Evolutionary conservation across 495 filamentous ascomycete genomes (phyloP), one percentile per base, ranked within the genome.

Genomic region (Talaromyces borbonicus): DNA sequence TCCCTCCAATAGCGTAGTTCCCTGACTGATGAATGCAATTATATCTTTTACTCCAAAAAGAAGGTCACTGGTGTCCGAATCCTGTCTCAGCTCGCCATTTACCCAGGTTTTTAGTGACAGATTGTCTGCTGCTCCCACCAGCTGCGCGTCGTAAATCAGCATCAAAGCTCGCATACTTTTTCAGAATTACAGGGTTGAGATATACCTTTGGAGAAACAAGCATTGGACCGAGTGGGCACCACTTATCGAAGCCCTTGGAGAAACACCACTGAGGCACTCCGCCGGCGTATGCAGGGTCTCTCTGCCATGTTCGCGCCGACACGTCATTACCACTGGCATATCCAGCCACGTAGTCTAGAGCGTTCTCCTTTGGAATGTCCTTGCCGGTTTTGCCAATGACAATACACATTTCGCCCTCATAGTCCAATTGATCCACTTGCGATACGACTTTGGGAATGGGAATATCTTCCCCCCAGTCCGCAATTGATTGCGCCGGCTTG

Each of bases 231-330:
- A 72, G 76, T 0, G 84, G 84, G 19, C 81, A 83, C 77, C 78
- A 87, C 18, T 78, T 78, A 60, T 89, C 85, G 52, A 84, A 87
- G 0, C 83, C 81, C 60, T 89, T 89, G 1, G 83, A 82, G 0
- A 85, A 58, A 0, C 69, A 68, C 84, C 83, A 87, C 57, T 88
- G 84, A 1, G 81, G 75, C 1, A 83, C 78, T 3, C 79, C 80
- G 7, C 74, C 74, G 40, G 75, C 70, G 26, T 85, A 52, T n/a
- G n/a, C 5, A 5, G 33, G 54, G 20, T 61, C 50, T 0, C 47
- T 11, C 56, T 87, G 83, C 74, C 80, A 82, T 50, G 80, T 79
- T 31, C 84, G 74, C 57, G 84, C 80, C 11, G 78, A 82, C 31
- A 86, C 65, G 54, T 87, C 84, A 54, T 88, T 81, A 40, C 82